Base-by-base conservation (phyloP, 2,329 filamentous ascomycete genomes). In the Ophiostoma montium region DNA sequence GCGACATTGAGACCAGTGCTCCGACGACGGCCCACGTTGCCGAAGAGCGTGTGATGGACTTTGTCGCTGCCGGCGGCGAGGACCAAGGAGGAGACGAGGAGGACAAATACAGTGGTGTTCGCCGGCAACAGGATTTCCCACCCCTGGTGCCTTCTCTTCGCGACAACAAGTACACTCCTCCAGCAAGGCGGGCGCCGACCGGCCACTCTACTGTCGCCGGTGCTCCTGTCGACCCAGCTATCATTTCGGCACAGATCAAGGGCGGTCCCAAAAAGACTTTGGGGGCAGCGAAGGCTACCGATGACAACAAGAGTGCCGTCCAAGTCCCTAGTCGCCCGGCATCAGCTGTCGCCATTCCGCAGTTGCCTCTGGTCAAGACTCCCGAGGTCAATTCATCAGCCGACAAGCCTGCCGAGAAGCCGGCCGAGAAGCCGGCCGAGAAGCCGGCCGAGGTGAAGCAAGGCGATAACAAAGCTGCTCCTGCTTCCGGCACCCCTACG, bases 91-190 rank as follows among this genome's bases (percentile, higher is more conserved):
- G 78, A 13, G 86, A 95, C 55, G 92, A 98, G 65, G 92, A 98
- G 67, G 89, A 94, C 61, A 95, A 92, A 80, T 88, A 73, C 58
- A 95, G 89, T 61, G 90, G 90, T 61, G 92, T 98, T 49, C 82
- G 82, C 54, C 81, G 90, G 55, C 73, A 77, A 55, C 42, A 44
- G 15, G 81, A 85, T 49, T 84, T 84, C 58, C 76, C 82, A 6
- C 75, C 83, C n/a, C 70, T 94, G 31, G 61, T 49, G 6, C 30
- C 38, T 12, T 67, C 64, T 39, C 66, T 70, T 16, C 69, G 72
- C 56, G 77, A 76, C n/a, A 39, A 46, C 65, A 90, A 86, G 64
- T 98, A 98, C 63, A 94, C 84, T 0, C 90, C 92, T 32, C 92
- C 92, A 5, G 90, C 86, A 16, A 78, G 86, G 63, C 80, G 92